Conservation (phyloP, 2,329 filamentous ascomycete species). For the Colletotrichum truncatum region DNA sequence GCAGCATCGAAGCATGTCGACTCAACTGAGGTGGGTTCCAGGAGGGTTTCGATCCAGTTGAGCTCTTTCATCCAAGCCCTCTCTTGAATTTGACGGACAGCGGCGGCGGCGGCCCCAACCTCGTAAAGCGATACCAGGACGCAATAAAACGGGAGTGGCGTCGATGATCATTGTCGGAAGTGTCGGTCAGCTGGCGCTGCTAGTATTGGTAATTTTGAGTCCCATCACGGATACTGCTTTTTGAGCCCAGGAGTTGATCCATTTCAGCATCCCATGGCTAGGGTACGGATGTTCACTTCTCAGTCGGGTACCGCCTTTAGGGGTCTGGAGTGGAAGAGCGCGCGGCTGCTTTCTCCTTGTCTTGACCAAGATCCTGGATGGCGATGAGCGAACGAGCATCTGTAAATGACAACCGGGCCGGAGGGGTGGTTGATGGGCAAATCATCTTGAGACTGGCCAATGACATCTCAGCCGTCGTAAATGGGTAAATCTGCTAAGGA, state of each 20-base stretch:
- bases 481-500: background rate
- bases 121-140: too few species aligned
- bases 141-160: background rate
- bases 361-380: background rate
- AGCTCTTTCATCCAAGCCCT: background rate
- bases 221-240: background rate
- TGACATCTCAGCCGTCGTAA: background rate
- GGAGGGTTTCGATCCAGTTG: background rate
- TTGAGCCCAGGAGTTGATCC: background rate
- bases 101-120: too few species aligned
- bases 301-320: background rate
- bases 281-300: background rate
- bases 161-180: background rate
- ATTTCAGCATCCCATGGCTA: background rate
- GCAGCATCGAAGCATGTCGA: background rate
- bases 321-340: background rate
- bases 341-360: background rate
- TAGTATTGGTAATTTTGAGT: background rate
- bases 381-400: background rate
- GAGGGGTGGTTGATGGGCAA: background rate
- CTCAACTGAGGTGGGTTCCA: background rate
- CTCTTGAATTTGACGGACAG: background rate
- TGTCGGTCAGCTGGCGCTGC: background rate
- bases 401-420: background rate
- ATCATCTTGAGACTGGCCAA: background rate